Conservation (phyloP, 345 rosid species). For the Brassica carinata region DNA sequence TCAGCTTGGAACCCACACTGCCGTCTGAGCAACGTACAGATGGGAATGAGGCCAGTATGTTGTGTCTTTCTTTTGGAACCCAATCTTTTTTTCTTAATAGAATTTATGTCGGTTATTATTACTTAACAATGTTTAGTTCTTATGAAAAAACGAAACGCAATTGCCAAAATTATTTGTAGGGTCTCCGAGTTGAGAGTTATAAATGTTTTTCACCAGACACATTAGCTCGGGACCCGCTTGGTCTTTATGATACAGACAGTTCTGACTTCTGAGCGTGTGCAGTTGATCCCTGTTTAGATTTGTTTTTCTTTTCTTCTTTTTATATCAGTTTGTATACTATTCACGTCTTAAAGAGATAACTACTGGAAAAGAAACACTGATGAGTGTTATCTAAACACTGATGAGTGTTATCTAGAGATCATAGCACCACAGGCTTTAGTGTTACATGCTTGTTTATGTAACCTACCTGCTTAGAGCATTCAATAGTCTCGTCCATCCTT, state of each 20-base stretch:
- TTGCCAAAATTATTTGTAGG: conserved; percentile 29
- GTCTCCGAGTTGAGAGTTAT: conserved; percentile 19
- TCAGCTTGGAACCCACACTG: conserved; percentile 58
- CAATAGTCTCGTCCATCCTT: too few species aligned
- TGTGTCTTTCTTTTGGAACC: conserved; percentile 19
- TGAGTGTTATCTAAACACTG: too few species aligned
- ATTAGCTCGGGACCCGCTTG: conserved; percentile 15
- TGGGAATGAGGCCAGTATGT: conserved; percentile 13
- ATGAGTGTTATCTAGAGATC: too few species aligned
- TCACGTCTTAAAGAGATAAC: neutral
- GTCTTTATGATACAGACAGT: conserved; percentile 21
- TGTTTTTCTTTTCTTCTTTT: neutral
- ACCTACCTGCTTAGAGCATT: too few species aligned
- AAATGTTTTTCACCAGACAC: conserved; percentile 23
- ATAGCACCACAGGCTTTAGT: neutral
- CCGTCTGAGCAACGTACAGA: conserved; percentile 39
- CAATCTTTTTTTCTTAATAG: conserved; percentile 9
- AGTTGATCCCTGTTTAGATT: neutral
- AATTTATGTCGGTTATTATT: conserved; percentile 26
- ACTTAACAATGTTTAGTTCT: conserved; percentile 32
- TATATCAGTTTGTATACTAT: neutral
- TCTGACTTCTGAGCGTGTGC: neutral
- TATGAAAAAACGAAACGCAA: neutral
- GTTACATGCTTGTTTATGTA: too few species aligned
- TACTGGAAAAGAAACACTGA: neutral